Base-by-base conservation (phyloP, 306 rosid species). In the Psophocarpus tetragonolobus region DNA sequence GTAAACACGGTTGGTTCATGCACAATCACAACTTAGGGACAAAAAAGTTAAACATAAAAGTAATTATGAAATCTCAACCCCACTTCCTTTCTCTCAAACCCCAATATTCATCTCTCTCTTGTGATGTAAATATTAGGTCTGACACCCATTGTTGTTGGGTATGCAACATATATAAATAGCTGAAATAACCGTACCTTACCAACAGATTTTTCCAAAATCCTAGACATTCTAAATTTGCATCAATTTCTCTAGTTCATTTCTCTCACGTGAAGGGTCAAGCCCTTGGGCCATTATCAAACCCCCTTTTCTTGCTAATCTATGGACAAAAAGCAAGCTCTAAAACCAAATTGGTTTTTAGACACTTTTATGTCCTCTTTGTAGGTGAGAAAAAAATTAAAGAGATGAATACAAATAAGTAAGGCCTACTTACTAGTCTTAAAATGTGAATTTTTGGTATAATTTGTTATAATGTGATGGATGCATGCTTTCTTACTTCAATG, bases 61-160 rank as follows among this genome's bases (percentile, higher is more conserved):
- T 41, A 12, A 77, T n/a, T 13, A 53, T 42, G 39, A 60, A 30
- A 61, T 61, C 7, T 61, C 6, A 60, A 30, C 2, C 20, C 33
- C 10, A 24, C 33, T 26, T 57, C 6, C 17, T 26, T 58, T 32
- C 21, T 29, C 32, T 17, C 42, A 45, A 63, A 71, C 5, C 51
- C 67, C 42, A 39, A 26, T 24, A n/a, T 36, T 11, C n/a, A n/a
- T n/a, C n/a, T n/a, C n/a, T n/a, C n/a, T n/a, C 13, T 54, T 64
- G 84, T 51, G 83, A 87, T 47, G 74, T 61, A 61, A 44, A 70
- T 29, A 76, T 21, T 50, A 48, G 51, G 45, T 86, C 87, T 88
- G 92, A 84, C 81, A 73, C 76, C 81, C 80, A 88, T 74, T 84
- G 80, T 82, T 84, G 70, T 71, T 73, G 81, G 81, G 84, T 80